Percentiles rank a stretch among this genome's conserved stretches.
These are phyloP conservation scores for Rhodofomes roseus DNA, from an alignment of 1,284 basidiomycete genomes.

Conservation along the genomic window DNA sequence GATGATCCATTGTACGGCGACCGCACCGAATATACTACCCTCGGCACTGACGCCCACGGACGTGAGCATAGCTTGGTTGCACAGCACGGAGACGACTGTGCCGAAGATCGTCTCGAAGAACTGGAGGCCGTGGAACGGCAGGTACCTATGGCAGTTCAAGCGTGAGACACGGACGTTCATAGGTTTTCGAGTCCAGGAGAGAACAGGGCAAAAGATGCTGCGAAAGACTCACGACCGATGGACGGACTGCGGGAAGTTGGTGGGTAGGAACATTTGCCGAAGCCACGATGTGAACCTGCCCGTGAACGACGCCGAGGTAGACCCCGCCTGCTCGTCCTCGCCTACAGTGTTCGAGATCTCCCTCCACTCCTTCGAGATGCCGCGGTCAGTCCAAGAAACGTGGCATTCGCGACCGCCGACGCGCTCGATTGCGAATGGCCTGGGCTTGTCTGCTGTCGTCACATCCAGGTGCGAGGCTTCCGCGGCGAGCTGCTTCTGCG, in stretches of 20 bases:
- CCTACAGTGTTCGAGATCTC: constrained; percentile 11
- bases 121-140: constrained; percentile 29
- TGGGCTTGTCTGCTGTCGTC: background rate
- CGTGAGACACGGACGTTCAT: background rate
- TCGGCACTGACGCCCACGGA: constrained; percentile 30
- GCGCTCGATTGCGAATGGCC: constrained; percentile 27
- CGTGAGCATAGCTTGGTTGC: constrained; percentile 29
- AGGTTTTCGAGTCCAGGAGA: background rate
- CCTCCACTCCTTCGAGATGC: constrained; percentile 26
- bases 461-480: background rate
- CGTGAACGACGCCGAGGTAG: constrained; percentile 13
- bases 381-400: constrained; percentile 23
- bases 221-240: constrained; percentile 27
- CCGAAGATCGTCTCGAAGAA: constrained; percentile 26
- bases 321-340: constrained; percentile 8
- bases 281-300: constrained; percentile 26
- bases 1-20: constrained; percentile 33
- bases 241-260: constrained; percentile 30
- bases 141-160: constrained; percentile 17
- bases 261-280: constrained; percentile 30
- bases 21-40: constrained; percentile 31
- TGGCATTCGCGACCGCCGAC: constrained; percentile 27
- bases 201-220: background rate
- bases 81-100: constrained; percentile 28
- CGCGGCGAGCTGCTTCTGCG: background rate